These are phyloP conservation scores for Artemisia argyi DNA, from an alignment of 129 eudicot genomes.

Conservation along the genomic window DNA sequence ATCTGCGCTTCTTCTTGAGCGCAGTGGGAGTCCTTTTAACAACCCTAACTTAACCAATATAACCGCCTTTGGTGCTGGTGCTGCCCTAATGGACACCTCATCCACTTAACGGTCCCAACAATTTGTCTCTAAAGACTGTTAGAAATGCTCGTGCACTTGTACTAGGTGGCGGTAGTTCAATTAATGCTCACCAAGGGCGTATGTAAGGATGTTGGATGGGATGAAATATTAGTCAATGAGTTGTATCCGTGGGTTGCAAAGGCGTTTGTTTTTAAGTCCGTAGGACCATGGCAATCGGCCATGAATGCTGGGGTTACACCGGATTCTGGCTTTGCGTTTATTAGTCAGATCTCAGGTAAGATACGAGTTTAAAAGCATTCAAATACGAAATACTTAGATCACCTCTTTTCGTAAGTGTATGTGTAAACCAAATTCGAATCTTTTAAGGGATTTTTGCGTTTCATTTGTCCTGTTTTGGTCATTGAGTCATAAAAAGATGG, in stretches of 20 bases:
- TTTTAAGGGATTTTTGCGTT: too few relatives aligned
- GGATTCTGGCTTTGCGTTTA: too few relatives aligned
- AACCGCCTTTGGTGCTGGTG: constrained; percentile 38
- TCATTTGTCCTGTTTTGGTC: too few relatives aligned
- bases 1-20: constrained; percentile 71
- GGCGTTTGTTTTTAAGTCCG: constrained; percentile 59
- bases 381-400: too few relatives aligned
- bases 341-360: constrained; percentile 62
- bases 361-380: constrained; percentile 22
- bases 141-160: constrained; percentile 46
- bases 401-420: too few relatives aligned
- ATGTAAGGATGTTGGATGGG: constrained; percentile 56
- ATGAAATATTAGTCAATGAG: constrained; percentile 43
- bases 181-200: constrained; percentile 49
- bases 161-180: constrained; percentile 63
- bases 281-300: constrained; percentile 66
- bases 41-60: constrained; percentile 56
- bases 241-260: constrained; percentile 66
- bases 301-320: constrained; percentile 62
- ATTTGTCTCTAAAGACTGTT: constrained; percentile 58
- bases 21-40: constrained; percentile 69
- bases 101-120: constrained; percentile 57
- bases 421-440: too few relatives aligned
- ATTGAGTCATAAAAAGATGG: too few relatives aligned
- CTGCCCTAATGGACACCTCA: constrained; percentile 46